Percentiles rank a stretch among this genome's conserved stretches.
Evolutionary conservation across 192 early-diverging fungal species (phyloP).

Genomic region (Gamsiella multidivaricata): DNA sequence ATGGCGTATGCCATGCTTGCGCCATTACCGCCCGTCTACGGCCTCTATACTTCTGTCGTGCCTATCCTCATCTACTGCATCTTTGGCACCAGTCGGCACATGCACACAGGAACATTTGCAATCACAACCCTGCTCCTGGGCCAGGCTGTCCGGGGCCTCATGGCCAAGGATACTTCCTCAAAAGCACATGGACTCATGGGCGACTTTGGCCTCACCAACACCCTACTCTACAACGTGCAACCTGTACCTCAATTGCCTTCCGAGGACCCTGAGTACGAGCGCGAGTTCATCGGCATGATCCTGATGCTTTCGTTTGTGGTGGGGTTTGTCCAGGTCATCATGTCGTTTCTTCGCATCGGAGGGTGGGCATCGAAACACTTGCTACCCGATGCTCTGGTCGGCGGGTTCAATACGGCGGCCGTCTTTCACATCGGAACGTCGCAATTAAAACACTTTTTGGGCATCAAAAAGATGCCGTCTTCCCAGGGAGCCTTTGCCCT

Average conservation of each 20-base stretch:
- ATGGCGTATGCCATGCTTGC: conserved; percentile 62
- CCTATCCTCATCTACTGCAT: conserved; percentile 53
- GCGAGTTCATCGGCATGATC: conserved; percentile 45
- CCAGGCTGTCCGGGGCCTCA: conserved; percentile 47
- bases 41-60: conserved; percentile 55
- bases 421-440: conserved; percentile 55
- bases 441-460: conserved; percentile 52
- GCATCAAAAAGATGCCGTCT: conserved; percentile 30
- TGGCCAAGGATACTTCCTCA: conserved; percentile 13
- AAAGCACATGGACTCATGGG: neutral
- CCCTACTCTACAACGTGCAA: conserved; percentile 22
- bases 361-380: conserved; percentile 52
- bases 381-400: conserved; percentile 44
- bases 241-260: neutral
- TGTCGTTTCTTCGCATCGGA: conserved; percentile 47
- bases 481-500: conserved; percentile 43
- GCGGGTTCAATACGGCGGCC: conserved; percentile 52
- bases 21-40: conserved; percentile 55
- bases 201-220: conserved; percentile 20
- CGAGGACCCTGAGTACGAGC: conserved; percentile 27
- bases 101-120: conserved; percentile 55
- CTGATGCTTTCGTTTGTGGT: conserved; percentile 52
- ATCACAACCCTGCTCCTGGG: conserved; percentile 52
- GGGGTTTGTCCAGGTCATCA: conserved; percentile 40
- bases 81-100: conserved; percentile 54